Evolutionary conservation across 305 asterid genomes (phyloP).

Genomic region (Solanum hybrid): DNA sequence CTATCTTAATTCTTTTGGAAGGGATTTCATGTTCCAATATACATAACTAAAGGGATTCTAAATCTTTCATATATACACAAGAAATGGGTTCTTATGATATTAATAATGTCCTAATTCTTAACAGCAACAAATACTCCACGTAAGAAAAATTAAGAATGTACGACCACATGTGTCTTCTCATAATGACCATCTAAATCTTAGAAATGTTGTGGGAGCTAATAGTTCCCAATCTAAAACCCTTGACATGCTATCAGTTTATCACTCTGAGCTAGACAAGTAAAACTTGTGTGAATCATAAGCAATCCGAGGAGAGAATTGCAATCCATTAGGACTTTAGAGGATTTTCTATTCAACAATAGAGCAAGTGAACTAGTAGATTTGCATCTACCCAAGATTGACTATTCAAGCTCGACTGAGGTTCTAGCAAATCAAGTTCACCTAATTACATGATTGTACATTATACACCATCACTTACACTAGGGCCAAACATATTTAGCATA

Average conservation of each 20-base stretch:
- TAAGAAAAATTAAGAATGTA: neutral
- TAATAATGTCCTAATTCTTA: neutral
- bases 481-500: neutral
- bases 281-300: neutral
- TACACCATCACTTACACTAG: neutral
- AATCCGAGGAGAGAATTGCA: neutral
- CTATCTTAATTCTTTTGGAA: neutral
- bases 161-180: neutral
- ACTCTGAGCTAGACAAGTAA: neutral
- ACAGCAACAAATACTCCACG: neutral
- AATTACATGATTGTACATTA: neutral
- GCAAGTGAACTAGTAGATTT: neutral
- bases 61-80: neutral
- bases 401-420: neutral
- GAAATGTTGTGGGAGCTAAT: neutral
- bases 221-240: neutral
- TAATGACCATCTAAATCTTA: neutral
- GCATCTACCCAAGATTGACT: neutral
- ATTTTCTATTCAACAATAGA: neutral
- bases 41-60: neutral
- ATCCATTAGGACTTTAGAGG: neutral
- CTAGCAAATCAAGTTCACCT: neutral
- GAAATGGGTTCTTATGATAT: neutral
- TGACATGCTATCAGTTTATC: neutral
- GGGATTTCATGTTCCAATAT: neutral